phyloP scores from a whole-genome alignment of 1,139 yeast genomes.

The Waltiozyma solani region DNA sequence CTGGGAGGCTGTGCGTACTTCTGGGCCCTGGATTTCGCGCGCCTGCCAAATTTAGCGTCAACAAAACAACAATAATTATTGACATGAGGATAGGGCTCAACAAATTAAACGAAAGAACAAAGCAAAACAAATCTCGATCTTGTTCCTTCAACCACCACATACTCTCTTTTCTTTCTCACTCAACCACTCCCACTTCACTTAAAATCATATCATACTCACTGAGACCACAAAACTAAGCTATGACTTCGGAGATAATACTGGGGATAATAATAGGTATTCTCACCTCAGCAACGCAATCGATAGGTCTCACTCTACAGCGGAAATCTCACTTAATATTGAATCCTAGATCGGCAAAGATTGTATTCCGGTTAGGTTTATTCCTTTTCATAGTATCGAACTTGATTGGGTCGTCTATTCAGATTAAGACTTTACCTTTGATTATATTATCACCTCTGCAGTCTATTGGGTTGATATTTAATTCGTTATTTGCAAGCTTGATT shows the following conservation, averaged over 20 bases:
- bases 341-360: constrained; percentile 6
- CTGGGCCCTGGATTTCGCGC: no score
- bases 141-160: no score
- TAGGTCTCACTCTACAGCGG: constrained; percentile 78
- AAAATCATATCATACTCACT: not conserved
- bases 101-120: no score
- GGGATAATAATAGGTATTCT: not conserved
- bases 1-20: no score
- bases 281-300: constrained; percentile 69
- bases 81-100: no score
- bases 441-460: constrained; percentile 80
- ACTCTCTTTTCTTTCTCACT: not conserved
- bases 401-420: constrained; percentile 75
- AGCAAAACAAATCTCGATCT: no score
- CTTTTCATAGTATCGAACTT: constrained; percentile 68
- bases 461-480: constrained; percentile 77
- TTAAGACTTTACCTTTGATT: constrained; percentile 74
- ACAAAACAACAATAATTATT: no score
- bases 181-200: not conserved
- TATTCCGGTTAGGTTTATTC: constrained; percentile 42
- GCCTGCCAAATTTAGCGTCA: no score
- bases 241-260: not conserved
- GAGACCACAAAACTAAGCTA: no score
- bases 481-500: constrained; percentile 60
- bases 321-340: constrained; percentile 53